A percentile compares a stretch with the other conserved stretches of the same genome.
These are phyloP conservation scores for Geranium incanum DNA, from an alignment of 441 rosid species.

Conservation along the genomic window DNA sequence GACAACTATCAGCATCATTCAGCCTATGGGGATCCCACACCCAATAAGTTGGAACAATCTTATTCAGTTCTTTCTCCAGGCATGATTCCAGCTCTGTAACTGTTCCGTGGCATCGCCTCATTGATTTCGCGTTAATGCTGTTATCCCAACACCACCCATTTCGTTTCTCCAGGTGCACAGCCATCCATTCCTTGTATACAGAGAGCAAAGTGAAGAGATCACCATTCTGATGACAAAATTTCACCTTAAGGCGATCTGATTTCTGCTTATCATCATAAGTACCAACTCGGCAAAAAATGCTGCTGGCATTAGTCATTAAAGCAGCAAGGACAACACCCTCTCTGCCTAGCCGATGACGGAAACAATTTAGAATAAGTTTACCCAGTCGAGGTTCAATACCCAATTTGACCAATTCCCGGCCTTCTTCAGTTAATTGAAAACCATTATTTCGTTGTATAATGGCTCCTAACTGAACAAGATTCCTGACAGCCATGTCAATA, in stretches of 20 bases:
- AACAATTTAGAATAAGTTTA: slow-evolving; percentile 60
- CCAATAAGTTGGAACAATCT: slow-evolving; percentile 54
- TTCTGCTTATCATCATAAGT: slow-evolving; percentile 52
- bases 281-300: slow-evolving; percentile 84
- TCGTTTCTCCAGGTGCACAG: slow-evolving; percentile 38
- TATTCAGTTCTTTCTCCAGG: slow-evolving; percentile 52
- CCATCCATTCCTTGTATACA: slow-evolving; percentile 73
- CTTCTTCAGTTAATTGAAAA: slow-evolving; percentile 57
- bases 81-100: slow-evolving; percentile 61
- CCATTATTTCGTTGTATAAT: slow-evolving; percentile 32
- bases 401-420: slow-evolving; percentile 56
- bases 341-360: slow-evolving; percentile 24
- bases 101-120: slow-evolving; percentile 79
- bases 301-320: slow-evolving; percentile 79
- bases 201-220: slow-evolving; percentile 83
- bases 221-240: slow-evolving; percentile 69
- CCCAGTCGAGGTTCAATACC: slow-evolving; percentile 91
- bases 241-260: slow-evolving; percentile 76
- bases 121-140: slow-evolving; percentile 81
- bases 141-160: slow-evolving; percentile 91
- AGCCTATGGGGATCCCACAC: slow-evolving; percentile 48
- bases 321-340: slow-evolving; percentile 55
- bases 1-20: slow-evolving; percentile 33
- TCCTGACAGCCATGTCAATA: slow-evolving; percentile 57
- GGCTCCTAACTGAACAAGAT: slow-evolving; percentile 78